Percentiles rank a stretch among this genome's conserved stretches.
Evolutionary conservation across 225 moss, liverwort and hornwort species (phyloP).

Genomic region (Pleurozium schreberi): DNA sequence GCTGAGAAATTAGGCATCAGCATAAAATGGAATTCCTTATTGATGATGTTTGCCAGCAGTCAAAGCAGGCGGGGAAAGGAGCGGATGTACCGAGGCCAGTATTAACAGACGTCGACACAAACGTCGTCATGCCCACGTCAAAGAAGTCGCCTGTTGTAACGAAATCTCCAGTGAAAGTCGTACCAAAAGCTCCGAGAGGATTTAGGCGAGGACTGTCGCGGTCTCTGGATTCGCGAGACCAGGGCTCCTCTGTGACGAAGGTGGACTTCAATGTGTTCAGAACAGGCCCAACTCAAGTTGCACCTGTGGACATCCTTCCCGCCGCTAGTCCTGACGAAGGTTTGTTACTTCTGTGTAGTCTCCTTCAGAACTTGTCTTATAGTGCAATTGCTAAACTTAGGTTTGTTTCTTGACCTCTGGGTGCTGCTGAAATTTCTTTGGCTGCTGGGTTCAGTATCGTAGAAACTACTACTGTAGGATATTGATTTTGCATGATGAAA

Average conservation of each 20-base stretch:
- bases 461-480: no score
- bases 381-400: rapidly evolving
- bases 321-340: neutral
- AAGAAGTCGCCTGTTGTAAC: neutral
- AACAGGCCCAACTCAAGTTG: neutral
- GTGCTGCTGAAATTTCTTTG: neutral
- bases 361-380: rapidly evolving
- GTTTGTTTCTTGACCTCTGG: no score
- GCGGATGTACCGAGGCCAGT: neutral
- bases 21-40: rapidly evolving
- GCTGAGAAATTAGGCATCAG: neutral
- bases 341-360: neutral
- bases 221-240: slow-evolving; percentile 37
- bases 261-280: slow-evolving; percentile 11
- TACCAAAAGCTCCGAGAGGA: neutral
- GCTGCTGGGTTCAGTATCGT: neutral
- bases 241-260: neutral
- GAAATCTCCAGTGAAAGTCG: neutral
- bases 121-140: neutral
- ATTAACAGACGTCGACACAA: neutral
- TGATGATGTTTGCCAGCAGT: neutral
- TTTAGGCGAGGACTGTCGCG: slow-evolving; percentile 29
- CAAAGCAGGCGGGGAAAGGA: neutral
- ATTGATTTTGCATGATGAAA: no score
- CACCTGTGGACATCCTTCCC: neutral